phyloP scores from a whole-genome alignment of 2,329 filamentous ascomycete genomes.

The Phialophora chinensis region DNA sequence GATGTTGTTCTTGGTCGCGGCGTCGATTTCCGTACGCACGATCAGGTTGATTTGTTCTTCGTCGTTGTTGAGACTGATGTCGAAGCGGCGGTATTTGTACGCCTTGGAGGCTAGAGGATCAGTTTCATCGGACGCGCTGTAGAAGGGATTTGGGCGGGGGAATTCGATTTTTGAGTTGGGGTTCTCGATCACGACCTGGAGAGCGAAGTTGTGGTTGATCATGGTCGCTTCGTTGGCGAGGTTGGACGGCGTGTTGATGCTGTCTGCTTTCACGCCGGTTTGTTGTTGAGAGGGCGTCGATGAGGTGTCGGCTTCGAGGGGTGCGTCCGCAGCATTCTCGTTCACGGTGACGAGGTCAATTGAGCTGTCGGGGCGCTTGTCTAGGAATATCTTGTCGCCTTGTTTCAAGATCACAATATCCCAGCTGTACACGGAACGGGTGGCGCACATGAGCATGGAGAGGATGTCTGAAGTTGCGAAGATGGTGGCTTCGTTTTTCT shows the following conservation, averaged over 20 bases:
- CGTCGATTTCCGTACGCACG: slow-evolving; percentile 93
- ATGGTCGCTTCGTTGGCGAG: slow-evolving; percentile 97
- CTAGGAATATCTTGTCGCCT: slow-evolving; percentile 96
- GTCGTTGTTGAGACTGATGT: slow-evolving; percentile 86
- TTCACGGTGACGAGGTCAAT: slow-evolving; percentile 99
- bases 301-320: slow-evolving; percentile 81
- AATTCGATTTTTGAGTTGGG: slow-evolving; percentile 80
- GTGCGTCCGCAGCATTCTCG: slow-evolving; percentile 95
- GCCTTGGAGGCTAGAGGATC: slow-evolving; percentile 94
- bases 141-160: slow-evolving; percentile 92
- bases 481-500: slow-evolving; percentile 94
- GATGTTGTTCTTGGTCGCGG: slow-evolving; percentile 92
- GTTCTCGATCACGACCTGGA: slow-evolving; percentile 89
- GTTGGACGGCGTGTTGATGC: slow-evolving; percentile 89
- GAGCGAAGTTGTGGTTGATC: slow-evolving; percentile 99
- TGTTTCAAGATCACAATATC: slow-evolving; percentile 93
- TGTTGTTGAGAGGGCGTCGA: slow-evolving; percentile 42
- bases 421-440: slow-evolving; percentile 97
- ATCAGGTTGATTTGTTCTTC: slow-evolving; percentile 92
- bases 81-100: slow-evolving; percentile 98
- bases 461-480: slow-evolving; percentile 97
- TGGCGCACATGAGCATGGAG: slow-evolving; percentile 98
- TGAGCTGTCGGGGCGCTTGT: slow-evolving; percentile 94
- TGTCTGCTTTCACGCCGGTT: slow-evolving; percentile 77
- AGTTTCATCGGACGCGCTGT: slow-evolving; percentile 89